Evolutionary conservation across 1,139 yeast genomes (phyloP).

Genomic region (Yamadazyma blattariae): DNA sequence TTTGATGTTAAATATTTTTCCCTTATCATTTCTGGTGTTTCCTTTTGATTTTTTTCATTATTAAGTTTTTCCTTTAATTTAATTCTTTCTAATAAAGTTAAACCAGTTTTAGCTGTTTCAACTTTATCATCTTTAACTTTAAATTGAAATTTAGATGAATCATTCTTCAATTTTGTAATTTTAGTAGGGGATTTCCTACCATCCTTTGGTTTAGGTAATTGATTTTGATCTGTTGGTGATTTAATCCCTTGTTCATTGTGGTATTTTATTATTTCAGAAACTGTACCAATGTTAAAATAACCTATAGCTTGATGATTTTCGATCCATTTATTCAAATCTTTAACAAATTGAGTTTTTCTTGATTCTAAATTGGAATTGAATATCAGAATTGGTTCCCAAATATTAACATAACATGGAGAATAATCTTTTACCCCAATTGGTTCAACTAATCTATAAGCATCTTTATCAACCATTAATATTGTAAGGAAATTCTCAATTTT

Average conservation of each 20-base stretch:
- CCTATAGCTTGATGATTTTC: conserved; percentile 28
- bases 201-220: background rate
- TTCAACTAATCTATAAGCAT: conserved; percentile 10
- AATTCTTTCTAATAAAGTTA: conserved; percentile 43
- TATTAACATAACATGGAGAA: conserved; percentile 15
- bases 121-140: conserved; percentile 22
- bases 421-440: conserved; percentile 11
- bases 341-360: conserved; percentile 54
- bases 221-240: background rate
- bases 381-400: conserved; percentile 8
- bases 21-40: conserved; percentile 35
- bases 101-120: conserved; percentile 21
- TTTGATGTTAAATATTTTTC: conserved; percentile 40
- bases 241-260: conserved; percentile 1
- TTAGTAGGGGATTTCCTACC: conserved; percentile 17
- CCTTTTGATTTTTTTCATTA: conserved; percentile 12
- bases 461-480: conserved; percentile 10
- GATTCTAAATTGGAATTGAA: conserved; percentile 8
- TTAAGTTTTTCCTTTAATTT: conserved; percentile 29
- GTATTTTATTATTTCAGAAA: conserved; percentile 7
- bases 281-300: conserved; percentile 6
- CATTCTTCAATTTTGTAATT: conserved; percentile 25
- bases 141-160: conserved; percentile 30
- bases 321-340: conserved; percentile 59
- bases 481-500: conserved; percentile 12